Base-by-base conservation (phyloP, 139 green algal genomes). In the Edaphochlamys debaryana region DNA sequence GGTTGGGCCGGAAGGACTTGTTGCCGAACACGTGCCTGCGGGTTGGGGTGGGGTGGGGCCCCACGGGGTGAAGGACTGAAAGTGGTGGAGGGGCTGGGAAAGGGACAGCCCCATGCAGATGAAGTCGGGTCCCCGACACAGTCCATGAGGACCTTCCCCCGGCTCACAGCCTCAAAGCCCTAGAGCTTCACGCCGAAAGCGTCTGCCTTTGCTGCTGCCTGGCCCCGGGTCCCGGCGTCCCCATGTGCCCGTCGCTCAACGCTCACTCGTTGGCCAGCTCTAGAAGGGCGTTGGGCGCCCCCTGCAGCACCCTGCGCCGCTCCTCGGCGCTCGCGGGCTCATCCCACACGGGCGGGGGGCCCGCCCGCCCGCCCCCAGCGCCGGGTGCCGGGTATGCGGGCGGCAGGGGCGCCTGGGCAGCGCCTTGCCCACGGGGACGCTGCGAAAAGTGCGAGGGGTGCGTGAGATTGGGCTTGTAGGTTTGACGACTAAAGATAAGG, bases 21-120 rank as follows among this genome's bases (percentile, higher is more conserved):
- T 83, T 87, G 50, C 82, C 82, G 60, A 87, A 87, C 48, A 87
- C 73, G 40, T 63, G 72, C 81, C 77, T 83, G 45, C 36, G 11
- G n/a, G 48, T n/a, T 15, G 48, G 48, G 48, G 37, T 27, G 38
- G 58, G 4, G 34, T 38, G 34, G 48, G 48, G 11, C 11, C 11
- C 11, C 48, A 54, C 11, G 48, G 11, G 48, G 48, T 11, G 22
- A 29, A 6, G 56, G 56, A 27, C 19, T 23, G 56, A 29, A 29
- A 32, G 56, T 23, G 2, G 23, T 23, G 56, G 19, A 63, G 56
- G 56, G 19, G 52, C 25, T 2, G 22, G 56, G 56, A 32, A 25
- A 32, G 22, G 56, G 25, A 63, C 52, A 27, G 19, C 52, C 13
- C 4, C 52, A 15, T 27, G 52, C 52, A 22, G 15, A 62, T 4